A percentile compares a stretch with the other conserved stretches of the same genome.
Evolutionary conservation across 2,329 filamentous ascomycete species (phyloP).

Genomic region (Fusarium mexicanum): DNA sequence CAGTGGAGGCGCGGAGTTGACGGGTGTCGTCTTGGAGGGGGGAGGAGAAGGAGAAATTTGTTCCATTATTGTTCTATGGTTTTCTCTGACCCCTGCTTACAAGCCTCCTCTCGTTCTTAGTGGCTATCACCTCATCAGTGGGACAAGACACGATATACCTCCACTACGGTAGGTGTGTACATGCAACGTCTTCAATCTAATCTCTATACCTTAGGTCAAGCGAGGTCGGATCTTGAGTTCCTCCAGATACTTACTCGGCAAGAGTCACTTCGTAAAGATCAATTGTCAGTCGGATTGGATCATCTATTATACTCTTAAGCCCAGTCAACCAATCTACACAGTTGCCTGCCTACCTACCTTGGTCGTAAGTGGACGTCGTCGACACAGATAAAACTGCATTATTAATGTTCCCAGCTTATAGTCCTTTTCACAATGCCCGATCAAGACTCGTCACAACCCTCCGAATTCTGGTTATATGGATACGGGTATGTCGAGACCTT

Average conservation of each 20-base stretch:
- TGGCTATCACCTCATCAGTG: conserved; percentile 18
- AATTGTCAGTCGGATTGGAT: neutral
- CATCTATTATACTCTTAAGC: neutral
- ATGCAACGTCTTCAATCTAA: neutral
- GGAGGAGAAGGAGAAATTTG: conserved; percentile 3
- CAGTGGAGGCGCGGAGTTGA: conserved; percentile 17
- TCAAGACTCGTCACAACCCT: conserved; percentile 43
- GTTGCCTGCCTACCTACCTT: neutral
- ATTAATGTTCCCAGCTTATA: conserved; percentile 18
- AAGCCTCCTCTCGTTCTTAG: conserved; percentile 2
- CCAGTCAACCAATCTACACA: neutral
- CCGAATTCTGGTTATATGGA: conserved; percentile 95
- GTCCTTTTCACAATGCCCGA: conserved; percentile 49
- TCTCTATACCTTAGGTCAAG: neutral
- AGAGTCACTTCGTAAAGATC: neutral
- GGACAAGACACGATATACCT: conserved; percentile 7
- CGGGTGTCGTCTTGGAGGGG: neutral
- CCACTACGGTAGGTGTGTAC: neutral
- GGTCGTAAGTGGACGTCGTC: neutral
- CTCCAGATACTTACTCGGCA: neutral
- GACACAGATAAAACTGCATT: neutral
- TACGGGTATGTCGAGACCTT: conserved; percentile 75
- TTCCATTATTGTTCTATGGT: conserved; percentile 31
- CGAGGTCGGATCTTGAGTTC: neutral
- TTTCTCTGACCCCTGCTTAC: conserved; percentile 23